Evolutionary conservation across 345 rosid genomes (phyloP).

Genomic region (Linum lewisii): DNA sequence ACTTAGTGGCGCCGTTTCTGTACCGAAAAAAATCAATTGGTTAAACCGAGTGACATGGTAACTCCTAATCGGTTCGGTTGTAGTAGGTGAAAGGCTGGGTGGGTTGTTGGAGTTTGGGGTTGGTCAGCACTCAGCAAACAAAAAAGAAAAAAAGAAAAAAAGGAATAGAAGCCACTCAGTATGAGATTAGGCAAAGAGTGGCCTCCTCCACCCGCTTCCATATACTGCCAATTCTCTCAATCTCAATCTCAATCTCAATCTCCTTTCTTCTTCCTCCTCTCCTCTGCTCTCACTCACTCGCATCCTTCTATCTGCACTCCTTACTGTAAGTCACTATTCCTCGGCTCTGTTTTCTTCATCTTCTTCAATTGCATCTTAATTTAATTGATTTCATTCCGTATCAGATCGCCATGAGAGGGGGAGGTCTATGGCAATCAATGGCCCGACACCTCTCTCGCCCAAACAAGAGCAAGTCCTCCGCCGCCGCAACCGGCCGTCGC

Average conservation of each 20-base stretch:
- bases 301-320: not conserved
- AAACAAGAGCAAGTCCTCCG: conserved; percentile 39
- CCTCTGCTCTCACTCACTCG: not conserved
- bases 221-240: not conserved
- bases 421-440: conserved; percentile 81
- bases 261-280: too few species aligned
- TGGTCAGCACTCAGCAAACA: not conserved
- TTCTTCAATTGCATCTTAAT: not conserved
- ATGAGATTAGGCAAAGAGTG: not conserved
- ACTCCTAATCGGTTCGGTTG: too few species aligned
- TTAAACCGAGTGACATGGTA: too few species aligned
- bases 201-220: not conserved
- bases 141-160: too few species aligned
- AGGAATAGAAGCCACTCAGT: not conserved
- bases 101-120: not conserved
- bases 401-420: conserved; percentile 60
- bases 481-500: conserved; percentile 27
- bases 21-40: too few species aligned
- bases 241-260: not conserved
- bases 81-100: too few species aligned
- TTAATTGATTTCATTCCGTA: not conserved
- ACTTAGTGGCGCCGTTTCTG: too few species aligned
- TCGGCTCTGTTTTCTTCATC: not conserved
- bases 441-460: conserved; percentile 68
- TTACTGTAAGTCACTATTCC: not conserved